Evolutionary conservation across 164 flowering plant genomes (phyloP).

Genomic region (Aristolochia fimbriata): DNA sequence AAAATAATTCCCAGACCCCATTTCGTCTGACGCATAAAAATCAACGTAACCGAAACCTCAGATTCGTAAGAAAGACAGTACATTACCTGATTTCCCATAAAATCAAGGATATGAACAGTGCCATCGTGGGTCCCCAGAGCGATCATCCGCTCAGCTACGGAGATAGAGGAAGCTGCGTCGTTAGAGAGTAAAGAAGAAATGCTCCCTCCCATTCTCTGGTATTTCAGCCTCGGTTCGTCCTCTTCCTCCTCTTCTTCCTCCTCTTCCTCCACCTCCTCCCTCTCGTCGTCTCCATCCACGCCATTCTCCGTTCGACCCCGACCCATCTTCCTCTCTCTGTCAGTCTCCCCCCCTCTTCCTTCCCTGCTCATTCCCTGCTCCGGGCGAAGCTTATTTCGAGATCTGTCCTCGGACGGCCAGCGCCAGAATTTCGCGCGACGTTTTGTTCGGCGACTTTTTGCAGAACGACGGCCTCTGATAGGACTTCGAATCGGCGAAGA

Average conservation of each 20-base stretch:
- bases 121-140: constrained; percentile 95
- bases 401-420: too few species aligned
- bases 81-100: constrained; percentile 79
- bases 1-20: too few species aligned
- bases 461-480: too few species aligned
- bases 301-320: constrained; percentile 53
- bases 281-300: constrained; percentile 80
- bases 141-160: constrained; percentile 95
- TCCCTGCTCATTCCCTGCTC: not conserved
- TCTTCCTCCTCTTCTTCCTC: constrained; percentile 71
- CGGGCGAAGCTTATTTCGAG: too few species aligned
- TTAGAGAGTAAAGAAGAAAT: constrained; percentile 52
- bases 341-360: constrained; percentile 1
- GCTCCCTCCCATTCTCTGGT: constrained; percentile 97
- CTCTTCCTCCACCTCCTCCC: constrained; percentile 44
- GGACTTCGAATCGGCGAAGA: too few species aligned
- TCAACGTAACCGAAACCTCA: not conserved
- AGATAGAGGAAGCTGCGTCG: constrained; percentile 83
- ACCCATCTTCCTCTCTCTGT: constrained; percentile 4
- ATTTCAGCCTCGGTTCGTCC: constrained; percentile 96
- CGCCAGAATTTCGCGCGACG: too few species aligned
- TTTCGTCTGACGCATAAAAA: not conserved
- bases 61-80: not conserved
- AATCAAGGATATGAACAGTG: constrained; percentile 85
- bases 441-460: too few species aligned